phyloP scores from a whole-genome alignment of 2,329 filamentous ascomycete genomes.

The Cytospora leucostoma region DNA sequence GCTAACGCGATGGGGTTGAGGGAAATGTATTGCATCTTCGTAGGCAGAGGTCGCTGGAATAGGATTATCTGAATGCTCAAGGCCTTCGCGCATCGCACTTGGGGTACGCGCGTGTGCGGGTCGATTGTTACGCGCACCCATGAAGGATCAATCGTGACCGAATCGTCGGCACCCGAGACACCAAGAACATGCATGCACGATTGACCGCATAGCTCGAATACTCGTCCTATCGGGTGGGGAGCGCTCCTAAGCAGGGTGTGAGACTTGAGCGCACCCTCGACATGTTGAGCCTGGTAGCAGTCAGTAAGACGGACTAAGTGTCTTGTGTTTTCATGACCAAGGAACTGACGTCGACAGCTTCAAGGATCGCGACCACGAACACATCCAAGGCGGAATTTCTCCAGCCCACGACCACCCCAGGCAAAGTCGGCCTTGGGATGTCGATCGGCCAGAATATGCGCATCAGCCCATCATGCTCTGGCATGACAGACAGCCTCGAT shows the following conservation, averaged over 20 bases:
- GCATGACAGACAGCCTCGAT: slow-evolving; percentile 53
- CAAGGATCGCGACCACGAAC: slow-evolving; percentile 84
- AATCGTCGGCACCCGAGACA: slow-evolving; percentile 66
- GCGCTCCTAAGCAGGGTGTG: slow-evolving; percentile 83
- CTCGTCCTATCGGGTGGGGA: slow-evolving; percentile 74
- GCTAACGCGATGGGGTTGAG: slow-evolving; percentile 85
- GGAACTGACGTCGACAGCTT: slow-evolving; percentile 79
- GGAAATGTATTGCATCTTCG: slow-evolving; percentile 94
- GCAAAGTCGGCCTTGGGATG: slow-evolving; percentile 67
- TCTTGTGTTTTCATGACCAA: not conserved
- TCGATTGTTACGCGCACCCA: slow-evolving; percentile 65
- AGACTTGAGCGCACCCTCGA: slow-evolving; percentile 83
- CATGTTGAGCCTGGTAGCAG: slow-evolving; percentile 64
- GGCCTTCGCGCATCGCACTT: slow-evolving; percentile 70
- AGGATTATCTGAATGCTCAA: slow-evolving; percentile 83
- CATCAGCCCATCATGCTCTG: slow-evolving; percentile 84
- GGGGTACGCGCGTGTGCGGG: slow-evolving; percentile 60
- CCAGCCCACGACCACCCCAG: slow-evolving; percentile 93
- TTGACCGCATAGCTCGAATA: slow-evolving; percentile 83
- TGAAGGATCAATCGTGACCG: slow-evolving; percentile 63
- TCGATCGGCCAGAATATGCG: slow-evolving; percentile 98
- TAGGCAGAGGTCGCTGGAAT: slow-evolving; percentile 83
- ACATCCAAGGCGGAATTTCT: slow-evolving; percentile 89
- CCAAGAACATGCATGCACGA: slow-evolving; percentile 84
- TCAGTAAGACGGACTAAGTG: slow-evolving; percentile 34